Evolutionary conservation across 2,329 filamentous ascomycete genomes (phyloP), one percentile per base, ranked within the genome.

Genomic region (Fusarium proliferatum): DNA sequence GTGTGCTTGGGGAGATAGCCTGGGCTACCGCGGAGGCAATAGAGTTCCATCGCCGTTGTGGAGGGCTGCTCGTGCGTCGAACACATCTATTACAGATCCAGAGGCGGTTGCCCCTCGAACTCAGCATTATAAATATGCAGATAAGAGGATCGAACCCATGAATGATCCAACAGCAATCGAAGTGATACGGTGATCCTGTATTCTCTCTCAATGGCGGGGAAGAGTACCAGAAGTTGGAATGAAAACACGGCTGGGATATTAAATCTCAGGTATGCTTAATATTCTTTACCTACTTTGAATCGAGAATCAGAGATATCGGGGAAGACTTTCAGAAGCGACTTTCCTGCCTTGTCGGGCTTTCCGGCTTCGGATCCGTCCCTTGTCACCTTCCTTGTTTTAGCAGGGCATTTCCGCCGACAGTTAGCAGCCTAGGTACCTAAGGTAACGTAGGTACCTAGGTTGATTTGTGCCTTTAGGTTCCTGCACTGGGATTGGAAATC

Each of bases 31-130:
- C 82, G 49, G 85, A 79, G 16, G 82, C 81, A 48, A 82, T 82
- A 34, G 86, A 83, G 52, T 83, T 78, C 82, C 84, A 84, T 76
- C 84, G 80, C 72, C 82, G 81, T 64, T 81, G 81, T 61, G 76
- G 69, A 67, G 77, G 77, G 76, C 76, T 80, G 60, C 79, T 78
- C 61, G 79, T 79, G 74, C 84, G 84, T 74, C 81, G 82, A 71
- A 89, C 83, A 81, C 91, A 93, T 82, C 82, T 84, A 61, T 88
- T 85, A 83, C 90, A 93, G 75, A 91, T 86, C 91, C 91, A 92
- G 71, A 87, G 83, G 81, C 84, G 85, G 30, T 75, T 79, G 68
- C 77, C 76, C 48, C 76, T 70, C 52, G 79, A 75, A 56, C 61
- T 78, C 45, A 82, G 72, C 81, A 82, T 82, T 58, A 61, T 75